Base-by-base conservation (phyloP, 257 asterid species). In the Linaria vulgaris region DNA sequence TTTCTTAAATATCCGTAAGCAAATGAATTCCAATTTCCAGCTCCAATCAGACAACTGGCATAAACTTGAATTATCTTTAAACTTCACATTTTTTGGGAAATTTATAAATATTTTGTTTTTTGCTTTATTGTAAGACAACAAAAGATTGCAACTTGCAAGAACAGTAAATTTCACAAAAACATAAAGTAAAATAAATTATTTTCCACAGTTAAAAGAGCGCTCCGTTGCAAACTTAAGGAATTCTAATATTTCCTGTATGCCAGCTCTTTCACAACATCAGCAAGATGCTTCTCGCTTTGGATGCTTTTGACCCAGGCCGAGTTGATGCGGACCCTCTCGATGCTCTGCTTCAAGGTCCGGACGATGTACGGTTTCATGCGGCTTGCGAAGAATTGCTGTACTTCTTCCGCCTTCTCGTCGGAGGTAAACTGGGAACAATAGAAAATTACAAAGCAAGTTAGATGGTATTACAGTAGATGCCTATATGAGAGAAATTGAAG, bases 311-410 rank as follows among this genome's bases (percentile, higher is more conserved):
- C 90, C 96, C 96, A 88, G 16, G 84, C 84, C 12, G 95, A 85
- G 11, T 88, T 86, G 25, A 91, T 84, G 59, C 79, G 91, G 59
- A 88, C 83, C 70, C 81, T 78, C 74, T 91, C 97, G 8, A 87
- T 68, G 83, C 96, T 87, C 79, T 92, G 99, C 82, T 84, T 92
- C 80, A 92, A 71, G 14, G 97, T 92, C 82, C 99, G 80, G 10
- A 87, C 91, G 1, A 92, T 76, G 71, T 65, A 89, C 1, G 99
- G 82, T 80, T 87, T 89, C 88, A 77, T 78, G 10, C 88, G 86
- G 80, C 87, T 90, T 6, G 85, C 77, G 34, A 87, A 94, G 71
- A 82, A 94, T 53, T 80, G 83, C 52, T 87, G 85, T 14, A 80
- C 90, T 70, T 94, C 95, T 60, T 63, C 78, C 3, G 80, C 99